Conservation (phyloP, 345 rosid genomes). For the Kandelia obovata region DNA sequence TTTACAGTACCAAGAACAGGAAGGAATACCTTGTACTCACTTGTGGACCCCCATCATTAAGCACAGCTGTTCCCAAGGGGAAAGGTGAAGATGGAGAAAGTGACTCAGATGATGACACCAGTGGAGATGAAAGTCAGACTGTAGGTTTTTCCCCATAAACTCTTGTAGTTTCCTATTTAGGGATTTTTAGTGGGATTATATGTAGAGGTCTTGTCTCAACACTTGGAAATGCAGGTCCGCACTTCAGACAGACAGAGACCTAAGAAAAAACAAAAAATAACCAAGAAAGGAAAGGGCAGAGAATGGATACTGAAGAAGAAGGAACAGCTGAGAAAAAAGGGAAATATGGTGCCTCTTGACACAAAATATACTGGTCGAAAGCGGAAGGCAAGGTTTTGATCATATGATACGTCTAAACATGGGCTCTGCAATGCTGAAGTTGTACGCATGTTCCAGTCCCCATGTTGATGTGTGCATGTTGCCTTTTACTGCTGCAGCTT, state of each 20-base stretch:
- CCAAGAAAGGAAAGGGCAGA: slow-evolving; percentile 64
- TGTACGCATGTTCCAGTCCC: too few relatives aligned
- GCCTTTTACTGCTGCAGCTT: too few relatives aligned
- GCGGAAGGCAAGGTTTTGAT: slow-evolving; percentile 71
- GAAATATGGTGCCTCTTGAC: slow-evolving; percentile 67
- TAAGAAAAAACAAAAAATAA: slow-evolving; percentile 64
- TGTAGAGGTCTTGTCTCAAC: not conserved
- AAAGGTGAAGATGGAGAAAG: slow-evolving; percentile 51
- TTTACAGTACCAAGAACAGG: slow-evolving; percentile 63
- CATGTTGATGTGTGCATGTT: too few relatives aligned
- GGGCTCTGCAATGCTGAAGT: too few relatives aligned
- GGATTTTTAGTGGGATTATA: not conserved
- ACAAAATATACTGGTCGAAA: slow-evolving; percentile 79
- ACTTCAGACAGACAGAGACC: slow-evolving; percentile 74
- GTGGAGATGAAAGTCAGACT: slow-evolving; percentile 54
- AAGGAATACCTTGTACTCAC: slow-evolving; percentile 85
- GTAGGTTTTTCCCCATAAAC: slow-evolving; percentile 30
- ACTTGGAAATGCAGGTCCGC: slow-evolving; percentile 40
- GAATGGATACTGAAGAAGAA: slow-evolving; percentile 84
- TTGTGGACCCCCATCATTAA: slow-evolving; percentile 64
- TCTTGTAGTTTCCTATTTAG: not conserved
- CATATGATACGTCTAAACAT: not conserved
- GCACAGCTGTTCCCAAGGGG: slow-evolving; percentile 44
- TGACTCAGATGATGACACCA: slow-evolving; percentile 59
- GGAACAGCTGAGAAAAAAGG: slow-evolving; percentile 81